Base-by-base conservation (phyloP, 768 basidiomycete species). In the Erythrobasidium yunnanense region DNA sequence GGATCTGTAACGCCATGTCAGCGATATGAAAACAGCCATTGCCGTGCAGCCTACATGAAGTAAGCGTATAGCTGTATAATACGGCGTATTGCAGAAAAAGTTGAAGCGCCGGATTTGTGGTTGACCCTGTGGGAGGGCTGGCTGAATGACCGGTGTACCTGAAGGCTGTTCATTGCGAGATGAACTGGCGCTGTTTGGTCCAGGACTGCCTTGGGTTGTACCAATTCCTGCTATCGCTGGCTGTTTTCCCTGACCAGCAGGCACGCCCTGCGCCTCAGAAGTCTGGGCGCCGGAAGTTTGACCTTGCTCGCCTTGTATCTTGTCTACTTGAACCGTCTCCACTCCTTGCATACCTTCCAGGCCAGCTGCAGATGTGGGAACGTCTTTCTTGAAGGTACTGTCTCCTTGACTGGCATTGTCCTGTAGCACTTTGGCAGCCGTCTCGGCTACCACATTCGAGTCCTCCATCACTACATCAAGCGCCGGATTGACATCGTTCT, bases 1-100 rank as follows among this genome's bases (percentile, higher is more conserved):
- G 81, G 70, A 90, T 78, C 92, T 97, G 75, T 33, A 0, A 33
- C 22, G 53, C 45, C 68, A 68, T 50, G 27, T 52, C 18, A 42
- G 34, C 63, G 53, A 68, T 69, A 56, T 18, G 8, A 7, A 20
- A 6, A 29, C 29, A 8, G 35, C 6, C 7, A 29, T 15, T 8
- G 4, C 4, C 4, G 54, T 18, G 52, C n/a, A 1, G 13, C 85
- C 53, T 66, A 90, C 93, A 85, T 99, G 90, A 54, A 97, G 75
- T 56, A 93, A 78, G 54, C 95, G 85, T 70, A 97, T 75, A 55
- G 96, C 75, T 5, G 87, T 87, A 78, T 97, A 99, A 75, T 90
- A 88, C 22, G 89, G 87, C 51, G 88, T 90, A 77, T 96, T 95
- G 66, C 83, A 83, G 77, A 93, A 97, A 77, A 96, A 88, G 7